Conservation (phyloP, 306 rosid species). For the Parietaria judaica region DNA sequence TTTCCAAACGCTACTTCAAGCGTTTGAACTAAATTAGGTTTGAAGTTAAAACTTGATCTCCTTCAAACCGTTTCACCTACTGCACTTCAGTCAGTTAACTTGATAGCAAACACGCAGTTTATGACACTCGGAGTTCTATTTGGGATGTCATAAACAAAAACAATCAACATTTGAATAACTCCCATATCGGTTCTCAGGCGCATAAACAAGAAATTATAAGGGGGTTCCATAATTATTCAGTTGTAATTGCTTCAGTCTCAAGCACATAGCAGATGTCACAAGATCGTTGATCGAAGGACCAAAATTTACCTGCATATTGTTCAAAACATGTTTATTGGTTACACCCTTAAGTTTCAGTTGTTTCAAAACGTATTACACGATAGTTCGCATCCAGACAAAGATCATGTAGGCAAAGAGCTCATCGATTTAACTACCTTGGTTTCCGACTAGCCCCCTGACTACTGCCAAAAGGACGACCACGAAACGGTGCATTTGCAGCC, state of each 20-base stretch:
- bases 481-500: conserved; percentile 62
- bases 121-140: conserved; percentile 43
- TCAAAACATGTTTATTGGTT: background rate
- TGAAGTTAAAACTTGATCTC: conserved; percentile 13
- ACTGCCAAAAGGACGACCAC: conserved; percentile 33
- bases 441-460: conserved; percentile 58
- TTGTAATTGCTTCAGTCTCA: conserved; percentile 27
- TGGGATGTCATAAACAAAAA: conserved; percentile 36
- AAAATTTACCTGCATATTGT: conserved; percentile 59
- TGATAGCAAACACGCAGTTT: conserved; percentile 24
- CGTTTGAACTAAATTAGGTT: background rate
- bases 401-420: background rate
- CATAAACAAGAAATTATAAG: conserved; percentile 30
- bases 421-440: conserved; percentile 48
- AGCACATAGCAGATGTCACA: conserved; percentile 46
- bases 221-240: conserved; percentile 22
- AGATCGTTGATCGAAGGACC: conserved; percentile 38
- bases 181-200: conserved; percentile 42
- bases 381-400: background rate
- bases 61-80: conserved; percentile 16
- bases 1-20: conserved; percentile 12
- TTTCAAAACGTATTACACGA: background rate
- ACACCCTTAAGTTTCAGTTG: background rate
- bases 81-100: conserved; percentile 15
- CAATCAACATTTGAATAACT: conserved; percentile 37